These are phyloP conservation scores for Eutrema salsugineum DNA, from an alignment of 441 rosid species.

Conservation along the genomic window DNA sequence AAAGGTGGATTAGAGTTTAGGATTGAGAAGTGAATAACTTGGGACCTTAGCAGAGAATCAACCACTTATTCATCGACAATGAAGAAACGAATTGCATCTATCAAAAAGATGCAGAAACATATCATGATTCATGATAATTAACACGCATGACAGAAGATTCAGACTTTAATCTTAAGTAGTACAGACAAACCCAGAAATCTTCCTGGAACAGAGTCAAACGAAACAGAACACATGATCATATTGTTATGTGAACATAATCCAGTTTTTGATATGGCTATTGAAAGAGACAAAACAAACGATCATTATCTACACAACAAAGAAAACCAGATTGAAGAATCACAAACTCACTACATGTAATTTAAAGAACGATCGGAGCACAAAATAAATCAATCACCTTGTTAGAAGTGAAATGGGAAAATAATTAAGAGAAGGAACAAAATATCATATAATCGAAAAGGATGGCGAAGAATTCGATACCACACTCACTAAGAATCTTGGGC, in stretches of 20 bases:
- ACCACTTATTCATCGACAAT: neutral
- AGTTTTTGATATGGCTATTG: neutral
- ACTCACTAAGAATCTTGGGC: conserved; percentile 27
- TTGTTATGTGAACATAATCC: neutral
- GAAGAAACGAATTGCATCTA: neutral
- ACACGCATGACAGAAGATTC: neutral
- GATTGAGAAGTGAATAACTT: neutral
- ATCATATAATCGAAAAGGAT: conserved; percentile 7
- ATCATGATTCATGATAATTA: neutral
- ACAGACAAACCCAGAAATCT: neutral
- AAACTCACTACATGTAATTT: neutral
- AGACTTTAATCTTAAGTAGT: neutral
- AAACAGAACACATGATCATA: neutral
- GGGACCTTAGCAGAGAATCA: neutral
- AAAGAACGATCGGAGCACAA: neutral
- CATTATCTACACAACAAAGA: neutral
- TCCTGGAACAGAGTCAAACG: neutral
- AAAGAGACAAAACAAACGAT: neutral
- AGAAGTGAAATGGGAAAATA: neutral
- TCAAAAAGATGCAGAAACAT: neutral
- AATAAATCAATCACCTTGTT: neutral
- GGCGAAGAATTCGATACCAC: conserved; percentile 27
- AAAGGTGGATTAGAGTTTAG: neutral
- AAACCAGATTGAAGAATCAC: neutral
- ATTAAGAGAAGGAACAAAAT: neutral